These are phyloP conservation scores for Diaporthe vaccinii DNA, from an alignment of 2,329 filamentous ascomycete genomes.

Conservation along the genomic window DNA sequence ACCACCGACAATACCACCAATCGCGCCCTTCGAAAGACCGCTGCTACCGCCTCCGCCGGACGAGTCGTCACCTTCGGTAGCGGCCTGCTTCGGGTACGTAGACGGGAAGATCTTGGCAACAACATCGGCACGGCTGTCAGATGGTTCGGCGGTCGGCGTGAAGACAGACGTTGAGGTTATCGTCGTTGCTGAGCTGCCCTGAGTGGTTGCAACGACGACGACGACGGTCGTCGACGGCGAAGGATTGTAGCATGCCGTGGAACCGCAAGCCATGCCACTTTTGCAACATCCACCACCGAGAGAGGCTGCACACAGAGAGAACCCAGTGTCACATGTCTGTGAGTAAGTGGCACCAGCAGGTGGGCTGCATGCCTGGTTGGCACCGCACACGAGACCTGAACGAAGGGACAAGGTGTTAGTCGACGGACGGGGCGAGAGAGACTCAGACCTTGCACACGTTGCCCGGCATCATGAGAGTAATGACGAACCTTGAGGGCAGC, in stretches of 20 bases:
- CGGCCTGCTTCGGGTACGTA: slow-evolving; percentile 56
- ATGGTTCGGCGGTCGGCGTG: slow-evolving; percentile 52
- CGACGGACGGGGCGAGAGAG: background rate
- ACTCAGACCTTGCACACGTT: background rate
- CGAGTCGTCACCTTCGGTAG: slow-evolving; percentile 46
- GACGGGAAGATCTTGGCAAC: slow-evolving; percentile 61
- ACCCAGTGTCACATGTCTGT: slow-evolving; percentile 58
- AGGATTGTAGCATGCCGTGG: slow-evolving; percentile 62
- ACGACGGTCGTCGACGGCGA: slow-evolving; percentile 60
- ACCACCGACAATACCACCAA: slow-evolving; percentile 69
- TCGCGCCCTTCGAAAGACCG: slow-evolving; percentile 55
- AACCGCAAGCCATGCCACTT: slow-evolving; percentile 63
- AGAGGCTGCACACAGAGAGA: slow-evolving; percentile 64
- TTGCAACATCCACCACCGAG: slow-evolving; percentile 67
- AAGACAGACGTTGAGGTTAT: slow-evolving; percentile 55
- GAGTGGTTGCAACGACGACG: slow-evolving; percentile 61
- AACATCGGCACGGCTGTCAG: slow-evolving; percentile 43
- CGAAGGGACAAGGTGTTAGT: slow-evolving; percentile 54
- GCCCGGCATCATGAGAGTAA: background rate
- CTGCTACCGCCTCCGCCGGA: slow-evolving; percentile 46
- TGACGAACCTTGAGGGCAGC: slow-evolving; percentile 48
- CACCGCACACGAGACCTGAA: slow-evolving; percentile 59
- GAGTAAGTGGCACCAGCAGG: slow-evolving; percentile 58
- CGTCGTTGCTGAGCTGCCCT: slow-evolving; percentile 55
- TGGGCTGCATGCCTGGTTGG: slow-evolving; percentile 55